phyloP scores from a whole-genome alignment of 306 rosid genomes.

The Lathyrus aphaca region DNA sequence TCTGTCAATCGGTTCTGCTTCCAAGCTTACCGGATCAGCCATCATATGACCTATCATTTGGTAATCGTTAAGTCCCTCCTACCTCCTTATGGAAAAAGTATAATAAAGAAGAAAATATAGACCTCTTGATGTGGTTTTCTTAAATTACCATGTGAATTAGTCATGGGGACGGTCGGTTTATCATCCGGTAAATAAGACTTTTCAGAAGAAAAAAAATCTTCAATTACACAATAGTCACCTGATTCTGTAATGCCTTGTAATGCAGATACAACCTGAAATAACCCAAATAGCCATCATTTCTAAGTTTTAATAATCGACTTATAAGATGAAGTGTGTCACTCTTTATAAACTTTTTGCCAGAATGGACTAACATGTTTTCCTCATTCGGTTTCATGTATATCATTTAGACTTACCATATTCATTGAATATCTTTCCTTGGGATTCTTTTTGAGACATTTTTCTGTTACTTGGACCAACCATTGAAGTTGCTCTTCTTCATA shows the following conservation, averaged over 20 bases:
- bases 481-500: slow-evolving; percentile 47
- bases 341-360: too few species aligned
- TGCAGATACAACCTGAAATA: slow-evolving; percentile 52
- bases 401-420: slow-evolving; percentile 51
- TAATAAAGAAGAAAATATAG: slow-evolving; percentile 10
- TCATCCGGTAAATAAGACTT: slow-evolving; percentile 12
- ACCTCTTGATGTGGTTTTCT: slow-evolving; percentile 1
- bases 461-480: slow-evolving; percentile 50
- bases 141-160: slow-evolving; percentile 41
- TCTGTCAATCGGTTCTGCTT: slow-evolving; percentile 10
- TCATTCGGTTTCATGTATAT: neutral
- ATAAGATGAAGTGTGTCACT: too few species aligned
- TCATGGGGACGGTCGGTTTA: neutral
- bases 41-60: slow-evolving; percentile 39
- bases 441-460: slow-evolving; percentile 54
- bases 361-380: neutral
- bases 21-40: neutral
- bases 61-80: slow-evolving; percentile 10
- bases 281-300: slow-evolving; percentile 5
- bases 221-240: neutral
- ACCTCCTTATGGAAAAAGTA: neutral
- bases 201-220: slow-evolving; percentile 39
- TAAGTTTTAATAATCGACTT: slow-evolving; percentile 3
- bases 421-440: slow-evolving; percentile 43
- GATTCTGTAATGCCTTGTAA: slow-evolving; percentile 47